Base-by-base conservation (phyloP, 192 early-diverging fungal species). In the Linnemannia schmuckeri region DNA sequence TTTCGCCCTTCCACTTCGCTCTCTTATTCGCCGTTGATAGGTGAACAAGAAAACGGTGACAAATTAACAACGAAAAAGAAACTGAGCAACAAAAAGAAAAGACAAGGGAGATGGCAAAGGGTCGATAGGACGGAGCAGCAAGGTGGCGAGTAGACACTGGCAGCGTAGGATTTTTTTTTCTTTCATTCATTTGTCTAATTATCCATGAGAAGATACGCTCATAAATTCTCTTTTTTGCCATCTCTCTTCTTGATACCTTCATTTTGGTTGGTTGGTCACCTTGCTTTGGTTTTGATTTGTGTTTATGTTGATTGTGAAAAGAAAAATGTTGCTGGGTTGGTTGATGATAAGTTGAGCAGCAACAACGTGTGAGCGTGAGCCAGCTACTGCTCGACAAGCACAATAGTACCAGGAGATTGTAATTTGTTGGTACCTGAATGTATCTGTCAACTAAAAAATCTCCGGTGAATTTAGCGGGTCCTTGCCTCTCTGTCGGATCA, bases 171-270 rank as follows among this genome's bases (percentile, higher is more conserved):
- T 30, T 63, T 63, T 63, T 63, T 30, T 63, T 63, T 30, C 15
- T 63, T 30, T n/a, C n/a, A 0, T 27, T 66, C 61, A 5, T 66
- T 66, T 12, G 27, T 66, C 30, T 24, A 30, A 27, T 57, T 66
- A 66, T 30, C 9, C 61, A 27, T 4, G 27, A 27, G 61, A 66
- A 66, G 30, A 0, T 66, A 66, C 61, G 9, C 30, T 66, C 27
- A 66, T 66, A 66, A 66, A 66, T 30, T 66, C 61, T 66, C n/a
- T 63, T 63, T n/a, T 33, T 66, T 66, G 61, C 27, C 30, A 30
- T 35, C 61, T 1, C n/a, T 52, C 18, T 44, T 52, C 15, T 49
- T 49, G 47, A 3, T 1, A 49, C 8, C 27, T 66, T 30, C n/a
- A 33, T 66, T 66, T 61, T 61, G 57, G 61, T 66, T 35, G 27